These are phyloP conservation scores for Rubus parviflorus DNA, from an alignment of 306 rosid genomes.

Conservation along the genomic window DNA sequence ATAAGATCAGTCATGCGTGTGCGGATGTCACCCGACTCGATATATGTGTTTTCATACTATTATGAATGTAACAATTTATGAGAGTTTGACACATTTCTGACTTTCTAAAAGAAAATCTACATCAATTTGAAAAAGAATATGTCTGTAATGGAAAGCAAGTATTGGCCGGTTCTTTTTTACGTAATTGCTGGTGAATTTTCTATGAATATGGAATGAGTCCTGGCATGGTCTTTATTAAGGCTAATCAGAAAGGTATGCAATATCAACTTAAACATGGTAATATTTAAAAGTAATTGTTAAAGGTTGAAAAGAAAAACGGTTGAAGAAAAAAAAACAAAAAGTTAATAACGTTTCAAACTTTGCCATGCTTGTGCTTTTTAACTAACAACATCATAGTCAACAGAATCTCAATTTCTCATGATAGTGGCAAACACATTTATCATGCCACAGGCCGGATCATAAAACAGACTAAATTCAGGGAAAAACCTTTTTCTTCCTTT, in stretches of 20 bases:
- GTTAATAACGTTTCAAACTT: constrained; percentile 33
- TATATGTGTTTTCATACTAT: too few relatives aligned
- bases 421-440: neutral
- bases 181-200: neutral
- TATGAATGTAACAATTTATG: too few relatives aligned
- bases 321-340: constrained; percentile 25
- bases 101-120: neutral
- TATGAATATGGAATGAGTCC: neutral
- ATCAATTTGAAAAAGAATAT: too few relatives aligned
- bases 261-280: neutral
- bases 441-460: neutral
- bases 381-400: neutral
- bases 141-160: too few relatives aligned
- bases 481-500: neutral
- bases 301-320: constrained; percentile 8
- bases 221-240: neutral
- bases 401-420: neutral
- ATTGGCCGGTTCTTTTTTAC: neutral
- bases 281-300: constrained; percentile 21
- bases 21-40: too few relatives aligned
- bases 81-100: neutral
- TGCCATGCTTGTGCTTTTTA: constrained; percentile 19
- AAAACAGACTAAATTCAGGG: neutral
- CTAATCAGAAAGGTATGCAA: neutral
- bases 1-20: too few relatives aligned